Evolutionary conservation across 352 stramenopile species (phyloP).

Genomic region (Hyaloperonospora brassicae): DNA sequence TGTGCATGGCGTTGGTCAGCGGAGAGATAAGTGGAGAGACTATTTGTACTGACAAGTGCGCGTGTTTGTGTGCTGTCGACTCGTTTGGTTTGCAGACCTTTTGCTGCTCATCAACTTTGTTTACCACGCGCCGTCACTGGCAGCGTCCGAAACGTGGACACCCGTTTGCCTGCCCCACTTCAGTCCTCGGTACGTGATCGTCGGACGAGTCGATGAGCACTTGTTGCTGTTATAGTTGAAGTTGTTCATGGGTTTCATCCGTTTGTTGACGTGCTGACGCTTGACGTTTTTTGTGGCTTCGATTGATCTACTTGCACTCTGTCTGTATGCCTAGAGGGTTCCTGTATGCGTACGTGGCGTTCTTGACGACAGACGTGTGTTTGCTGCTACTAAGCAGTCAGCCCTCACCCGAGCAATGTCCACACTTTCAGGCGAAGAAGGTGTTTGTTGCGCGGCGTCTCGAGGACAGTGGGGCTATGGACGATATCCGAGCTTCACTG

Average conservation of each 20-base stretch:
- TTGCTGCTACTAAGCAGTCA: constrained; percentile 62
- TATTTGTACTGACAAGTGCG: not conserved
- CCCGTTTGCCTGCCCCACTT: constrained; percentile 60
- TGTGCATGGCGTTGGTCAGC: not conserved
- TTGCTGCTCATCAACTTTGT: constrained; percentile 63
- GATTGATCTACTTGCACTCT: not conserved
- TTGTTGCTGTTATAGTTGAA: too few relatives aligned
- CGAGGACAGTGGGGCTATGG: constrained; percentile 29
- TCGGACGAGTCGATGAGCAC: not conserved
- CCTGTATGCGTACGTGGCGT: constrained; percentile 67
- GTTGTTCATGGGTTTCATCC: too few relatives aligned
- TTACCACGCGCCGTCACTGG: constrained; percentile 56
- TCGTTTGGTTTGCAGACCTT: constrained; percentile 36
- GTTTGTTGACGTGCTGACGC: not conserved
- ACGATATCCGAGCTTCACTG: constrained; percentile 35
- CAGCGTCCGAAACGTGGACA: constrained; percentile 61
- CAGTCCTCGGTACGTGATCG: constrained; percentile 40
- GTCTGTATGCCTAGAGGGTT: constrained; percentile 36
- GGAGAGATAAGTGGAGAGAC: not conserved
- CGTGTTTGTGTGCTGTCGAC: constrained; percentile 1
- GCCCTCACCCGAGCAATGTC: constrained; percentile 60
- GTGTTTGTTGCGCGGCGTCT: constrained; percentile 37
- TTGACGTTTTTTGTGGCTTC: not conserved
- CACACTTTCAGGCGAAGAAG: constrained; percentile 59
- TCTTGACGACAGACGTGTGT: constrained; percentile 45